Base-by-base conservation (phyloP, 108 stramenopile genomes). In the Cylindrotheca fusiformis region DNA sequence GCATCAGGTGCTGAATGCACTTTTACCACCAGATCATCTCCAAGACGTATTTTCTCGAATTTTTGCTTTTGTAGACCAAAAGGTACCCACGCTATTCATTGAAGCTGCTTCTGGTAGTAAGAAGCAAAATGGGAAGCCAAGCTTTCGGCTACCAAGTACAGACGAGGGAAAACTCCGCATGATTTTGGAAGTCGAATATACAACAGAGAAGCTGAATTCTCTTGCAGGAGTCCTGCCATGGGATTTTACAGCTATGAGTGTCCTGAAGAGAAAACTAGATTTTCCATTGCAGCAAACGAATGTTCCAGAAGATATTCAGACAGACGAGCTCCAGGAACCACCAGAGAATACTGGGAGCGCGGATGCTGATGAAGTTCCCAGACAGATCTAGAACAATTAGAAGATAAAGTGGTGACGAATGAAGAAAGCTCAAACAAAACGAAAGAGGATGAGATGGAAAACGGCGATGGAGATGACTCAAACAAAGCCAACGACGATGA, bases 1-100 rank as follows among this genome's bases (percentile, higher is more conserved):
- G 93, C 96, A 98, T 59, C 93, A 93, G 61, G 96, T 98, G n/a
- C 66, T 98, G 32, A 69, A 66, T 54, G 59, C 76, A 50, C 74
- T 95, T 67, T 79, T 98, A 6, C 96, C 97, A 5, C 78, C 82
- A 1, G 95, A 95, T 48, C 88, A 97, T 61, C 76, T 98, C 24
- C 84, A 85, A 60, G 97, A 97, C 67, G 94, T 97, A 12, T 96
- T 96, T 63, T 87, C 81, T 6, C 76, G 95, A 32, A 96, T 98
- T 55, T 98, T 97, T 56, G 84, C 84, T 20, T 88, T 90, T 59
- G 49, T 98, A 5, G 92, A 95, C 47, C 68, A 82, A 63, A 88
- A 93, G 63, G 67, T 95, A 26, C 91, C 88, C 25, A 45, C 62
- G 4, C 54, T 86, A 14, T 74, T 87, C 52, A 82, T 85, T 52